A percentile compares a stretch with the other conserved stretches of the same genome.
phyloP scores from a whole-genome alignment of 768 basidiomycete species.

The Chlorophyllum brunneum region DNA sequence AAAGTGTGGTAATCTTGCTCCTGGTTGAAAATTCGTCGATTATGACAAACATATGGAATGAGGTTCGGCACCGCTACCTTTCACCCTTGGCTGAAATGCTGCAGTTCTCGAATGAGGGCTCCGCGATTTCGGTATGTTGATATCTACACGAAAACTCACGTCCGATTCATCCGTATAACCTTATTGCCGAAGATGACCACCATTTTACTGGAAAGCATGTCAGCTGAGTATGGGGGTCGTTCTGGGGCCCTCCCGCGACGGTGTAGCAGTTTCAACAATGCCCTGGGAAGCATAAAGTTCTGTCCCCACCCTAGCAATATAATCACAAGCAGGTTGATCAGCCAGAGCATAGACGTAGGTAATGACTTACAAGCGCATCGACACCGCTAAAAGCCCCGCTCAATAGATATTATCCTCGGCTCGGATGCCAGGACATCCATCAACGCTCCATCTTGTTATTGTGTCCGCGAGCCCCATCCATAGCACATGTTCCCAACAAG shows the following conservation, averaged over 20 bases:
- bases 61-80: conserved; percentile 46
- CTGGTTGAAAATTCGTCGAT: conserved; percentile 53
- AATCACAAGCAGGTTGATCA: conserved; percentile 40
- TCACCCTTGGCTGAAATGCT: conserved; percentile 23
- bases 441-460: conserved; percentile 12
- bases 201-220: conserved; percentile 10
- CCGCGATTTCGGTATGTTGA: conserved; percentile 36
- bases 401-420: conserved; percentile 9
- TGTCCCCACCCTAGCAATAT: conserved; percentile 38
- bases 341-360: conserved; percentile 43
- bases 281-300: conserved; percentile 39
- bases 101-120: conserved; percentile 11
- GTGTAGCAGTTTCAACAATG: conserved; percentile 35
- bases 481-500: background rate
- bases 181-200: conserved; percentile 11
- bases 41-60: conserved; percentile 42
- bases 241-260: conserved; percentile 30
- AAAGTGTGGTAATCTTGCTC: conserved; percentile 38
- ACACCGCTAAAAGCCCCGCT: background rate
- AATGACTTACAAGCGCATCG: background rate
- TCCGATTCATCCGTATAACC: background rate
- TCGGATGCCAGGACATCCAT: conserved; percentile 2
- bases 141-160: background rate
- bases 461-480: conserved; percentile 10
- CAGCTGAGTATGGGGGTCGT: background rate